Base-by-base conservation (phyloP, 2,329 filamentous ascomycete species). In the Cladosporium sp. region DNA sequence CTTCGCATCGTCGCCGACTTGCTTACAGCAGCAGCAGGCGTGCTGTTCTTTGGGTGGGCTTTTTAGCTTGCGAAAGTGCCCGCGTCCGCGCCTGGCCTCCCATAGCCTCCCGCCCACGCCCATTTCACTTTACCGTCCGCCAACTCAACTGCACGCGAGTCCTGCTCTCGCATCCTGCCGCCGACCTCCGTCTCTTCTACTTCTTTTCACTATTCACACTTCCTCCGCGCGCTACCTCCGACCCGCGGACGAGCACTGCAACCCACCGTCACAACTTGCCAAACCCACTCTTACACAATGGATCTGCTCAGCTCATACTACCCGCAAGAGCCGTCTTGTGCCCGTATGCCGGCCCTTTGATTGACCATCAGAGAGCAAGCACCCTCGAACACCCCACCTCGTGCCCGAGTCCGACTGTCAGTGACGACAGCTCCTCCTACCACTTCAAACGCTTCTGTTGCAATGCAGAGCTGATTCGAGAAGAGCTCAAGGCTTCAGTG, bases 251-350 rank as follows among this genome's bases (percentile, higher is more conserved):
- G 8, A 21, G 34, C 51, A 36, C 61, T 30, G 21, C 36, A 41
- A 21, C 26, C 49, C 49, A 30, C 61, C 61, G 36, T 24, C 41
- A 10, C n/a, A 47, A 8, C 7, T 18, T 47, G 34, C 41, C 41
- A 47, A 8, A 55, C 10, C 57, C 60, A 26, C 10, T 34, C 34
- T 36, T 36, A 44, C 51, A 64, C 61, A 36, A 64, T 64, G 61
- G 51, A 64, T 34, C 51, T 64, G 61, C 51, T 47, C 51, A 64
- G 21, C 61, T 47, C 51, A 32, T 49, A 34, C 51, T 30, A 57
- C 34, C 34, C 60, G 60, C 61, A 64, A 57, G 51, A 47, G 26
- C 61, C 49, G 61, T 57, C 61, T 64, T 64, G 61, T 64, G 61
- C 61, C 51, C 61, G 61, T 26, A 30, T 64, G 61, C 61, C 61